A percentile compares a stretch with the other conserved stretches of the same genome.
These are phyloP conservation scores for Chlorella sp. DNA, from an alignment of 139 green algal species.

Conservation along the genomic window DNA sequence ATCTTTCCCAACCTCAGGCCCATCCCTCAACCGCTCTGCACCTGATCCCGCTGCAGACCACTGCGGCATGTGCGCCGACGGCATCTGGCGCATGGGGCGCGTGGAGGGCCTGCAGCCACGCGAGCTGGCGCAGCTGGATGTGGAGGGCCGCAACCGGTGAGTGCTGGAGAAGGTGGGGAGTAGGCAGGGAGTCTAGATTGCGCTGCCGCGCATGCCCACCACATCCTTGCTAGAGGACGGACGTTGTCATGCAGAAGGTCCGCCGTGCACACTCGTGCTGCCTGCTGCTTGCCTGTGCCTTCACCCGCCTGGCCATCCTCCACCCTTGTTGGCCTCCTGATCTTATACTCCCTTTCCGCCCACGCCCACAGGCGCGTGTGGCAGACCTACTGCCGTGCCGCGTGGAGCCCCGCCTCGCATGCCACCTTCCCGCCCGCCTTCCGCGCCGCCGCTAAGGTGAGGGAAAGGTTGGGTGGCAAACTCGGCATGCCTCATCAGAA, in stretches of 20 bases:
- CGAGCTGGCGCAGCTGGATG: constrained; percentile 7
- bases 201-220: too few species aligned
- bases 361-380: constrained; percentile 24
- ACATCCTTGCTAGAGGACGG: too few species aligned
- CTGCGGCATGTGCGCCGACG: constrained; percentile 9
- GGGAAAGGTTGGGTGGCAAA: too few species aligned
- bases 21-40: background rate
- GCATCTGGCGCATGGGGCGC: constrained; percentile 30
- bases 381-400: background rate
- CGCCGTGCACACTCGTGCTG: too few species aligned
- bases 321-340: too few species aligned
- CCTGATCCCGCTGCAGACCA: background rate
- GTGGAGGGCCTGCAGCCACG: background rate
- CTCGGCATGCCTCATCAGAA: too few species aligned
- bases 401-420: background rate
- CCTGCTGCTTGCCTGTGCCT: too few species aligned
- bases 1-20: too few species aligned
- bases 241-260: too few species aligned
- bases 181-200: too few species aligned
- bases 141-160: constrained; percentile 18
- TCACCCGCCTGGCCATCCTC: too few species aligned
- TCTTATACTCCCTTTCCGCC: too few species aligned
- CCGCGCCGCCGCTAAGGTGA: background rate
- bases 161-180: background rate
- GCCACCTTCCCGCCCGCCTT: background rate